phyloP scores from a whole-genome alignment of 2,329 filamentous ascomycete genomes.

The Apiospora rasikravindrae region DNA sequence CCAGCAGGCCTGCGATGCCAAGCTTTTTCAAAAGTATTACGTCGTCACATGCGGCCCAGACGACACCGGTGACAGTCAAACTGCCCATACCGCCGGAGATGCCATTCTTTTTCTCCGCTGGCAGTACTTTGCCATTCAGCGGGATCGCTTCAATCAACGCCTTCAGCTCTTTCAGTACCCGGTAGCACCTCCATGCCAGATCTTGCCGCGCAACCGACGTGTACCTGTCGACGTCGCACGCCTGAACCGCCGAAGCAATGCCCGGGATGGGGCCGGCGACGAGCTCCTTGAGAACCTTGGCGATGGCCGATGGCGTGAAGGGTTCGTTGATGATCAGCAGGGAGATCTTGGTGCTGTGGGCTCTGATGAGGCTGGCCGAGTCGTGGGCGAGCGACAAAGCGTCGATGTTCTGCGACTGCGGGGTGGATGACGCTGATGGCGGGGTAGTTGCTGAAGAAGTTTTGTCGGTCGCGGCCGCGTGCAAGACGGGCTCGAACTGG shows the following conservation, averaged over 20 bases:
- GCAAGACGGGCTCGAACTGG: conserved; percentile 49
- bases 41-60: conserved; percentile 85
- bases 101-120: conserved; percentile 52
- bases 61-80: conserved; percentile 71
- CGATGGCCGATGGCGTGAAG: conserved; percentile 79
- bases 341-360: conserved; percentile 86
- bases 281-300: conserved; percentile 74
- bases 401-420: conserved; percentile 46
- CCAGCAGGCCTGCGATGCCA: conserved; percentile 73
- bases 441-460: conserved; percentile 28
- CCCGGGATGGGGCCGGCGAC: conserved; percentile 74
- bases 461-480: conserved; percentile 43
- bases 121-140: conserved; percentile 59
- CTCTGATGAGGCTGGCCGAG: conserved; percentile 74
- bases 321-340: conserved; percentile 86
- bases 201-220: conserved; percentile 69
- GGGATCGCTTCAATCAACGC: conserved; percentile 66
- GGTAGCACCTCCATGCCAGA: conserved; percentile 61
- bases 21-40: conserved; percentile 66
- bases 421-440: conserved; percentile 24
- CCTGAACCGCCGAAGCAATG: conserved; percentile 72
- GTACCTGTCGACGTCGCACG: conserved; percentile 66
- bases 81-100: conserved; percentile 53
- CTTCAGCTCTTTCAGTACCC: conserved; percentile 66
- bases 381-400: conserved; percentile 74